Conservation (phyloP, 116 monocot genomes). For the Thalassia testudinum region DNA sequence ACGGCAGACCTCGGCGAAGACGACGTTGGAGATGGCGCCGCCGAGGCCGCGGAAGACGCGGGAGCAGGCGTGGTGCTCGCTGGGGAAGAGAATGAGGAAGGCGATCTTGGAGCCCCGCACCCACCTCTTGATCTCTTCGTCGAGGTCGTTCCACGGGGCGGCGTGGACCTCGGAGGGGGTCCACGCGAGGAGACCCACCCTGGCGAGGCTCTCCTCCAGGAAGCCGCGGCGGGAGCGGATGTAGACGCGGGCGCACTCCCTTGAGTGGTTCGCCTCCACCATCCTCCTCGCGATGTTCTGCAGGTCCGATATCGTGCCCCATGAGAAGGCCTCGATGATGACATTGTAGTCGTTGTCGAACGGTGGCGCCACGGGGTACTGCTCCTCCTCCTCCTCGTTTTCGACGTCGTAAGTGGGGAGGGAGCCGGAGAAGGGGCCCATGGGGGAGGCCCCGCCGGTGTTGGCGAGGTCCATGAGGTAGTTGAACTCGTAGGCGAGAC, state of each 20-base stretch:
- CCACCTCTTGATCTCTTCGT: constrained; percentile 65
- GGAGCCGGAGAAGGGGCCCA: not conserved
- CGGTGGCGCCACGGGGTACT: constrained; percentile 59
- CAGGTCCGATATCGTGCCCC: constrained; percentile 65
- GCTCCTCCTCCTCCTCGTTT: constrained; percentile 5
- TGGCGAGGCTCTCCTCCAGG: constrained; percentile 66
- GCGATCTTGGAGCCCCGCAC: constrained; percentile 37
- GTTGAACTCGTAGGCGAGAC: constrained; percentile 71
- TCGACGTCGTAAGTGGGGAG: not conserved
- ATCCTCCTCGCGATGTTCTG: constrained; percentile 53
- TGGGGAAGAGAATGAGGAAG: constrained; percentile 59
- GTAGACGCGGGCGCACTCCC: constrained; percentile 48
- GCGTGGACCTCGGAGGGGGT: constrained; percentile 27
- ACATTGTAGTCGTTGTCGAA: constrained; percentile 60
- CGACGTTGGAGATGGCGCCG: constrained; percentile 61
- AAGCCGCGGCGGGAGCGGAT: constrained; percentile 42
- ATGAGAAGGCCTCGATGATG: constrained; percentile 77
- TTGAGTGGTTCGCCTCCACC: constrained; percentile 43
- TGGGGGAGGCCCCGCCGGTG: not conserved
- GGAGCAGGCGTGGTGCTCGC: constrained; percentile 79
- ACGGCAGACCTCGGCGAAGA: constrained; percentile 52
- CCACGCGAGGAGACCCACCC: constrained; percentile 46
- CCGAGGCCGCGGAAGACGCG: constrained; percentile 36
- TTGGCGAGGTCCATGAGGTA: constrained; percentile 31
- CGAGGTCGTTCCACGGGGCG: constrained; percentile 45